These are phyloP conservation scores for Brassica balearica DNA, from an alignment of 441 rosid species.

Conservation along the genomic window DNA sequence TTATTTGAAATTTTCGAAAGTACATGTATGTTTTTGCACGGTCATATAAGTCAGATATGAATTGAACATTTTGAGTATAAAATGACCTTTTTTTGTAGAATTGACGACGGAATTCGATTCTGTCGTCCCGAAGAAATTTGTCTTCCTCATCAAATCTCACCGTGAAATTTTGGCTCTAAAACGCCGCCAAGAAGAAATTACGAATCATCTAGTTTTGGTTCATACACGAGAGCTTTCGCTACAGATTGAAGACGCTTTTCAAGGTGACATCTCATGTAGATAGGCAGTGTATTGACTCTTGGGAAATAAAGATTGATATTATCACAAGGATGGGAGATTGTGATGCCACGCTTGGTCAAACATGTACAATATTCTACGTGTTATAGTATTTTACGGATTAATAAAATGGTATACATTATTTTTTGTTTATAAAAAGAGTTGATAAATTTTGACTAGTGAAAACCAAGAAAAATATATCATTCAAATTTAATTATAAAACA, in stretches of 20 bases:
- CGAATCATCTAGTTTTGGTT: conserved; percentile 84
- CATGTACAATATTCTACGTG: not conserved
- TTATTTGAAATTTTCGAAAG: too few species aligned
- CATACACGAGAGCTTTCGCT: conserved; percentile 90
- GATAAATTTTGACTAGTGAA: not conserved
- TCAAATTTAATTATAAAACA: too few species aligned
- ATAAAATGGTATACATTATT: not conserved
- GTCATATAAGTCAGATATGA: too few species aligned
- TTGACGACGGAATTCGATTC: conserved; percentile 41
- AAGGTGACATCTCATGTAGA: conserved; percentile 92
- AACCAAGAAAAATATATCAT: not conserved
- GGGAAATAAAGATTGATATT: conserved; percentile 90
- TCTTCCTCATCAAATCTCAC: conserved; percentile 80
- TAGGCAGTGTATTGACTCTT: conserved; percentile 66
- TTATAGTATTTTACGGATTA: not conserved
- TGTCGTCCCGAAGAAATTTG: conserved; percentile 52
- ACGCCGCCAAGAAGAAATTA: conserved; percentile 73
- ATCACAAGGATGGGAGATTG: conserved; percentile 94
- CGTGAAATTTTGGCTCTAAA: conserved; percentile 79
- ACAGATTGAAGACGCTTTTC: conserved; percentile 79
- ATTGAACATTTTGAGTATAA: too few species aligned
- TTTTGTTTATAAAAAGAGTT: not conserved
- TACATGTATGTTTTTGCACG: too few species aligned
- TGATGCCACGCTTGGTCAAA: conserved; percentile 91
- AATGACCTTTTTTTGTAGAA: not conserved